Percentiles rank a stretch among this genome's conserved stretches.
phyloP scores from a whole-genome alignment of 768 basidiomycete genomes.

The Boletus insuetus region DNA sequence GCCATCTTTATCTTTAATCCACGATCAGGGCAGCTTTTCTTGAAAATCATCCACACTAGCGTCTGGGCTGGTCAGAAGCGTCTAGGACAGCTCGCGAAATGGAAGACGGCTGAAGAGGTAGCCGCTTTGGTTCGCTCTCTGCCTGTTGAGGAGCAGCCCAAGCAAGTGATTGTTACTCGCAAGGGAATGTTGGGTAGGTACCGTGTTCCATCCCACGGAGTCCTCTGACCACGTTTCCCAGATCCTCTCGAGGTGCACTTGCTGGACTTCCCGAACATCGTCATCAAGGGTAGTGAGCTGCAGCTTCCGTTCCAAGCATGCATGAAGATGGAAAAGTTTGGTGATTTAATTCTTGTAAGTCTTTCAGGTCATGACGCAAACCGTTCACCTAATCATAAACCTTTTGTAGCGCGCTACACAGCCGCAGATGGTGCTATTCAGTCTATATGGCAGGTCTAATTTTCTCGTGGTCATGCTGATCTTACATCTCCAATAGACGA shows the following conservation, averaged over 20 bases:
- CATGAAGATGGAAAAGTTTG: slow-evolving; percentile 99
- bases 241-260: slow-evolving; percentile 97
- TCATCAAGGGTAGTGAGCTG: slow-evolving; percentile 98
- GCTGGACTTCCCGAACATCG: slow-evolving; percentile 99
- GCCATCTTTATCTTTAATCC: slow-evolving; percentile 99
- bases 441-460: slow-evolving; percentile 70
- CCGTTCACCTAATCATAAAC: neutral
- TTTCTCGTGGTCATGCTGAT: neutral
- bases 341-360: slow-evolving; percentile 86
- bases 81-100: slow-evolving; percentile 98
- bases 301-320: slow-evolving; percentile 99
- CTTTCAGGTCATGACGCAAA: neutral
- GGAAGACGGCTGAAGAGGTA: slow-evolving; percentile 99
- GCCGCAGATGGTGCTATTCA: slow-evolving; percentile 99
- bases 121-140: slow-evolving; percentile 95
- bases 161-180: slow-evolving; percentile 98
- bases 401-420: slow-evolving; percentile 79
- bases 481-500: slow-evolving; percentile 57
- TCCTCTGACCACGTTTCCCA: slow-evolving; percentile 24
- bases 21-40: slow-evolving; percentile 94
- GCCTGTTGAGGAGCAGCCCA: slow-evolving; percentile 99
- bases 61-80: slow-evolving; percentile 99
- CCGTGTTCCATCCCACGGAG: neutral
- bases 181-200: slow-evolving; percentile 96
- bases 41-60: slow-evolving; percentile 99